These are phyloP conservation scores for Xylaria scruposa DNA, from an alignment of 495 filamentous ascomycete species.

Conservation along the genomic window DNA sequence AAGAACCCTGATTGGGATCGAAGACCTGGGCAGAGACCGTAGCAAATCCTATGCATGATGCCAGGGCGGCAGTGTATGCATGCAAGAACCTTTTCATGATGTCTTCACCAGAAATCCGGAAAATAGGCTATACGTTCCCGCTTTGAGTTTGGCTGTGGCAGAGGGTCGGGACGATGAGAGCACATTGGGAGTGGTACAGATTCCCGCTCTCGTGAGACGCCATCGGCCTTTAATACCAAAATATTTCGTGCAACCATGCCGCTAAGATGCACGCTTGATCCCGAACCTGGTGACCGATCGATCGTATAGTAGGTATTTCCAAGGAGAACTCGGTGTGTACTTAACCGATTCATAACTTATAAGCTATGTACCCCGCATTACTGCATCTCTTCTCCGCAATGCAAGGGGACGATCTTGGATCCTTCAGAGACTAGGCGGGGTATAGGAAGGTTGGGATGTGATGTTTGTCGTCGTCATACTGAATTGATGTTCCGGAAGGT, in stretches of 20 bases:
- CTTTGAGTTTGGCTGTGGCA: neutral
- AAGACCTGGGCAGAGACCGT: constrained; percentile 35
- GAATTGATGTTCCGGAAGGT: neutral
- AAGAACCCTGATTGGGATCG: constrained; percentile 36
- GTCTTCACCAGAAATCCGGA: neutral
- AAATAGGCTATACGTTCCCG: constrained; percentile 5
- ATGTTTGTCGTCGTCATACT: constrained; percentile 9
- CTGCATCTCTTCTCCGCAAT: constrained; percentile 6
- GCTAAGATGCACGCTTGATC: neutral
- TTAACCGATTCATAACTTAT: neutral
- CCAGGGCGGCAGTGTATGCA: constrained; percentile 24
- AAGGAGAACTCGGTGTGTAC: constrained; percentile 15
- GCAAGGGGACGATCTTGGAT: neutral
- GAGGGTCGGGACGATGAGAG: neutral
- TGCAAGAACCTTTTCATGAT: constrained; percentile 34
- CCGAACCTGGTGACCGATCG: neutral
- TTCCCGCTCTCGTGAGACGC: neutral
- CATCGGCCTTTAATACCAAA: constrained; percentile 5
- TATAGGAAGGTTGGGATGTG: neutral
- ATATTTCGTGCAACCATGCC: neutral
- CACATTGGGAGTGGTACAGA: neutral
- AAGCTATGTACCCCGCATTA: neutral
- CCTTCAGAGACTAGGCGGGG: neutral
- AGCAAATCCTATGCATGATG: constrained; percentile 21
- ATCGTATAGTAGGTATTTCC: neutral